phyloP scores from a whole-genome alignment of 2,329 filamentous ascomycete genomes.

The Diatrype stigma region DNA sequence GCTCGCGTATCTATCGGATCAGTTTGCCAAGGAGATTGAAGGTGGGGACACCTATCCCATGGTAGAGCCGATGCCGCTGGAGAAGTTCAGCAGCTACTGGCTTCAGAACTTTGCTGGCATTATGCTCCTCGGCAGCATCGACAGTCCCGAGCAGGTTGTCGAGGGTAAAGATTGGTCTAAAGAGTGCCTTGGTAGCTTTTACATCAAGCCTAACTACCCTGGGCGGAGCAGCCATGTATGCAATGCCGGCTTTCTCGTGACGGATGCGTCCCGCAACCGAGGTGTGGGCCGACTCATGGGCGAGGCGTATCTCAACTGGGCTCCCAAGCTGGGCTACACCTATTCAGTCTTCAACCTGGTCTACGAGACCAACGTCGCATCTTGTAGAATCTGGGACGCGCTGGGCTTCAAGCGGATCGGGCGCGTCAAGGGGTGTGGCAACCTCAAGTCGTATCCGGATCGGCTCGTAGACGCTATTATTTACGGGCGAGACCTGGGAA shows the following conservation, averaged over 20 bases:
- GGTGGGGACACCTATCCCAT: slow-evolving; percentile 91
- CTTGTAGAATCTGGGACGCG: slow-evolving; percentile 86
- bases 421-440: slow-evolving; percentile 68
- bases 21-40: slow-evolving; percentile 86
- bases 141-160: slow-evolving; percentile 53
- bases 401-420: slow-evolving; percentile 91
- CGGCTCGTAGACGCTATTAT: slow-evolving; percentile 72
- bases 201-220: slow-evolving; percentile 91
- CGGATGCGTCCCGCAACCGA: slow-evolving; percentile 66
- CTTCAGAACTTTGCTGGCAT: slow-evolving; percentile 86
- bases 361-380: slow-evolving; percentile 89
- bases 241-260: slow-evolving; percentile 77
- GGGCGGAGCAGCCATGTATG: slow-evolving; percentile 87
- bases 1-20: slow-evolving; percentile 72
- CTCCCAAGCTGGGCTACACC: slow-evolving; percentile 76
- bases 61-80: slow-evolving; percentile 69
- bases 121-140: slow-evolving; percentile 77
- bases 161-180: slow-evolving; percentile 70
- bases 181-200: slow-evolving; percentile 83
- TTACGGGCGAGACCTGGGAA: slow-evolving; percentile 62
- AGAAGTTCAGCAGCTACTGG: slow-evolving; percentile 79
- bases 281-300: slow-evolving; percentile 74
- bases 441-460: slow-evolving; percentile 64
- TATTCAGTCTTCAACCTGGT: slow-evolving; percentile 94
- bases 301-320: slow-evolving; percentile 73